Base-by-base conservation (phyloP, 1,139 yeast genomes). In the Debaryomycetaceae sp. region DNA sequence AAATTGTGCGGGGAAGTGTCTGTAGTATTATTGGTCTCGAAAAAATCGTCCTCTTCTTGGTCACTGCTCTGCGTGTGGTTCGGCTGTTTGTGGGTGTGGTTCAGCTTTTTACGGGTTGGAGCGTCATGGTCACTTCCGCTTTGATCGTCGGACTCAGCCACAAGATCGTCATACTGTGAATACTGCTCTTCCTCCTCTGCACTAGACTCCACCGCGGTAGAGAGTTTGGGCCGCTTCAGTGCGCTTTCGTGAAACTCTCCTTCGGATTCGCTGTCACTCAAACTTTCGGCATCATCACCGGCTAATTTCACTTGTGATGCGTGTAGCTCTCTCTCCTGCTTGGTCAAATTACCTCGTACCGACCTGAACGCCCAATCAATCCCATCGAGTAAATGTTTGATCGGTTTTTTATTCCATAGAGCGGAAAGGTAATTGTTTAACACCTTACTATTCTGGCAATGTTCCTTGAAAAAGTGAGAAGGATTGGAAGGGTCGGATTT, bases 291-390 rank as follows among this genome's bases (percentile, higher is more conserved):
- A 8, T 15, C 12, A 25, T 41, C 44, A 13, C 36, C 42, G 4
- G 20, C 27, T 23, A 39, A 34, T 7, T 6, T 18, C 8, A 10
- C 6, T 18, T 18, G 20, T 18, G 20, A 7, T 35, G 46, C 48
- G 31, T 61, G 45, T 4, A 45, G 45, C 13, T 49, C 57, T 32
- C 56, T 59, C 30, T 64, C 73, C 25, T 54, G 58, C 32, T 58
- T 62, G 27, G 67, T 63, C 29, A 73, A 65, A 32, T 72, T 59
- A 6, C 85, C 86, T 38, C 78, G 53, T 3, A 79, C 71, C 30
- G 71, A 50, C 40, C 64, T 70, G 47, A 81, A 68, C 27, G 78
- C 68, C 55, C 68, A 59, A 30, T 75, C 80, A 27, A 74, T 62
- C 14, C 64, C 68, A 5, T 53, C 58, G 16, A 73, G 43, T 2